Evolutionary conservation across 805 yeast species (phyloP).

Genomic region (Schwanniomyces pseudopolymorphus): DNA sequence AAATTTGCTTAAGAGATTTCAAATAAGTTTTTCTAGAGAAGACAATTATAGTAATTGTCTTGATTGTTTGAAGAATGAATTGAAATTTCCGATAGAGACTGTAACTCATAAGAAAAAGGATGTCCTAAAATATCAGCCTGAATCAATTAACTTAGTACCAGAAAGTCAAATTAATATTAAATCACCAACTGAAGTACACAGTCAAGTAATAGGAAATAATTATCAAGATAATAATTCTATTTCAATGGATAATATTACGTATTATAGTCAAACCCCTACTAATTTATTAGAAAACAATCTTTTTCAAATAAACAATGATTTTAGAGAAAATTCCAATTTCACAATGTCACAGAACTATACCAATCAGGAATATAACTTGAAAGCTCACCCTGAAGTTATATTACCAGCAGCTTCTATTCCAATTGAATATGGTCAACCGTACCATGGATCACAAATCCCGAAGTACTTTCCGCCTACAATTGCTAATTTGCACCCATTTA

Average conservation of each 20-base stretch:
- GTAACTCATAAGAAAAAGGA: neutral
- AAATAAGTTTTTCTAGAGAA: slow-evolving; percentile 19
- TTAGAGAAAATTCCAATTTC: neutral
- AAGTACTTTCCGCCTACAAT: no score
- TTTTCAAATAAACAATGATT: neutral
- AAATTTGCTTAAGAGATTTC: slow-evolving; percentile 23
- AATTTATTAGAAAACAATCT: no score
- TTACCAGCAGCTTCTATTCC: neutral
- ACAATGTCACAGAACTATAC: neutral
- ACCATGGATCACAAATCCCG: neutral
- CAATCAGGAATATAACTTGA: neutral
- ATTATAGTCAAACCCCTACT: neutral
- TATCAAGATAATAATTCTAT: neutral
- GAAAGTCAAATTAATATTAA: neutral
- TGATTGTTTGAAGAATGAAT: neutral
- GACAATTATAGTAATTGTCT: slow-evolving; percentile 12
- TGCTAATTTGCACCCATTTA: neutral
- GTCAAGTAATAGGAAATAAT: neutral
- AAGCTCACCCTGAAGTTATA: neutral
- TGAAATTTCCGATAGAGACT: neutral
- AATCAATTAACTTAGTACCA: neutral
- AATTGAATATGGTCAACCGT: neutral
- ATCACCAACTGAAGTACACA: neutral
- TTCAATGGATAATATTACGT: neutral
- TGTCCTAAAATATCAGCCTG: neutral